Base-by-base conservation (phyloP, 2,329 filamentous ascomycete genomes). In the Apiospora rasikravindrae region DNA sequence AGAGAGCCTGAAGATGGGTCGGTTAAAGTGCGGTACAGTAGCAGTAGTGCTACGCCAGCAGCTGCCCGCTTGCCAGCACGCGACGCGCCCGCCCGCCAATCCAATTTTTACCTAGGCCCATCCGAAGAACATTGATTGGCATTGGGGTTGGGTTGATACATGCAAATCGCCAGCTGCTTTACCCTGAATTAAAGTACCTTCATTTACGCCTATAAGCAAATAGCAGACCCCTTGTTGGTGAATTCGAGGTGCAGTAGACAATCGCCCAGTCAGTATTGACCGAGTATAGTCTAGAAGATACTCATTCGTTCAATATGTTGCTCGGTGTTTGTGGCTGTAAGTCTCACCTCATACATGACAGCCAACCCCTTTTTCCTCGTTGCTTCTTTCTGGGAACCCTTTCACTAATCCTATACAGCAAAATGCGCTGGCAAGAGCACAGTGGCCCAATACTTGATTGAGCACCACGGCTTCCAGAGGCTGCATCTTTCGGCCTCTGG, bases 401-500 rank as follows among this genome's bases (percentile, higher is more conserved):
- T 61, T 42, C 29, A 49, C 67, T 69, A 49, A 69, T 49, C 11
- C 45, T n/a, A 37, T 53, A 53, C 79, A 96, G 95, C 94, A 79
- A 96, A 98, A 78, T 98, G 95, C 85, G 92, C 96, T 68, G 96
- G 96, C 78, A 98, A 98, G 85, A 92, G 91, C 80, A 94, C 94
- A 13, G 94, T 98, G 75, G 95, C 95, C 72, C 90, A 94, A 71
- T 98, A 97, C 81, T 89, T 99, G 11, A 90, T 95, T 75, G 89
- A 95, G 75, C 90, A 95, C 75, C 93, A 98, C 82, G 91, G 90
- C 73, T 99, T 98, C 83, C 90, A 89, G 73, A 89, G 90, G 67
- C 88, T 98, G 72, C 87, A 89, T 77, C 86, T 98, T 42, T 82
- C 68, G 8, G 37, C 45, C 1, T 42, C 68, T 51, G 44, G 47